These are phyloP conservation scores for Lichenothelia convexa DNA, from an alignment of 495 filamentous ascomycete genomes.

Conservation along the genomic window DNA sequence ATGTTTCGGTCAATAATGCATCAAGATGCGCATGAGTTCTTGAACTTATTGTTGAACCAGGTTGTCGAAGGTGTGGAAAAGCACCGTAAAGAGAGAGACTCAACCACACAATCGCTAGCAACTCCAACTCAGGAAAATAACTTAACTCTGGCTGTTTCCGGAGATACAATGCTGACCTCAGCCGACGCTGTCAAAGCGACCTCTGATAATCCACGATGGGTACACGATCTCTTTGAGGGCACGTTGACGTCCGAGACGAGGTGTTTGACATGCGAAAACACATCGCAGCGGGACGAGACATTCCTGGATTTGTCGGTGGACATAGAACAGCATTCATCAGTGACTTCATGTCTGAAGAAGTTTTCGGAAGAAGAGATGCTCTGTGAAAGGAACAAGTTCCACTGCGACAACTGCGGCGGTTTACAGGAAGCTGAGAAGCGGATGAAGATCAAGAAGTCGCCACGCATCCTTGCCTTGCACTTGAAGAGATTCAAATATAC, in stretches of 20 bases:
- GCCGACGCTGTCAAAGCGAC: not conserved
- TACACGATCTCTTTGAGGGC: conserved; percentile 93
- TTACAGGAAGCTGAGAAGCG: conserved; percentile 95
- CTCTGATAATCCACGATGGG: conserved; percentile 43
- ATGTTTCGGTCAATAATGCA: conserved; percentile 96
- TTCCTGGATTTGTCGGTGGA: conserved; percentile 95
- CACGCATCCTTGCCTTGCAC: conserved; percentile 79
- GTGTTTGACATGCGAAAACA: conserved; percentile 89
- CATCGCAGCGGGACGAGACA: conserved; percentile 84
- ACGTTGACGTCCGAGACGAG: conserved; percentile 89
- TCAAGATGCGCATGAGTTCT: conserved; percentile 95
- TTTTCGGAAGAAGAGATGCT: conserved; percentile 99
- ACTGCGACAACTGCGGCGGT: conserved; percentile 92
- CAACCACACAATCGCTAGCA: conserved; percentile 25
- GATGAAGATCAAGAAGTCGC: conserved; percentile 96
- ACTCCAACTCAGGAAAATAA: conserved; percentile 3
- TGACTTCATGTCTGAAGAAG: conserved; percentile 83
- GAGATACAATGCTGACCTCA: conserved; percentile 1
- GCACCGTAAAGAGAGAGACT: conserved; percentile 39
- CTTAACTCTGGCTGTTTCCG: conserved; percentile 3
- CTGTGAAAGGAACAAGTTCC: conserved; percentile 95
- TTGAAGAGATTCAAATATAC: conserved; percentile 97
- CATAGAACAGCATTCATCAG: conserved; percentile 85
- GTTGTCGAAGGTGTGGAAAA: conserved; percentile 86
- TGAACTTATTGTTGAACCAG: conserved; percentile 87